Evolutionary conservation across 108 stramenopile species (phyloP).

Genomic region (Schizochytrium sp.): DNA sequence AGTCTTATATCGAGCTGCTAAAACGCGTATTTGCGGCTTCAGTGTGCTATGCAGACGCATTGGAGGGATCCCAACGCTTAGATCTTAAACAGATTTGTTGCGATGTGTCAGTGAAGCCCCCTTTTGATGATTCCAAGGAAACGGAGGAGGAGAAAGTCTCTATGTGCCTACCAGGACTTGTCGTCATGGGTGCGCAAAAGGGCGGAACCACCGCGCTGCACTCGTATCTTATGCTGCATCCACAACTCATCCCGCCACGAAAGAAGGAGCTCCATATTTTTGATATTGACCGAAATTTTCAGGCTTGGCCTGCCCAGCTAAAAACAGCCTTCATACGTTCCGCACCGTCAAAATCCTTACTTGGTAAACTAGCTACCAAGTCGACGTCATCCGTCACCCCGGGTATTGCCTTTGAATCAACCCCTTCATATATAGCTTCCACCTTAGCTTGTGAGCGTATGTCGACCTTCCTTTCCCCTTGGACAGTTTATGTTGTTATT

Average conservation of each 20-base stretch:
- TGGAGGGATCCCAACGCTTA: too few relatives aligned
- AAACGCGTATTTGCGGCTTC: too few relatives aligned
- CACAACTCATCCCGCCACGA: neutral
- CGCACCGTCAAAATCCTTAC: too few relatives aligned
- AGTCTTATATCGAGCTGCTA: too few relatives aligned
- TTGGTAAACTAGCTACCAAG: too few relatives aligned
- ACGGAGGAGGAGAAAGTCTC: neutral
- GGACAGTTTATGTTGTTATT: slow-evolving; percentile 44
- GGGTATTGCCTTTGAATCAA: neutral
- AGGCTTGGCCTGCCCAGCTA: neutral
- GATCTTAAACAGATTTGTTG: slow-evolving; percentile 38
- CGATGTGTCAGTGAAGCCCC: neutral
- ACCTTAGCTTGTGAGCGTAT: slow-evolving; percentile 42
- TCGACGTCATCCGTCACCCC: too few relatives aligned
- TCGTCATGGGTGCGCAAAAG: slow-evolving; percentile 56
- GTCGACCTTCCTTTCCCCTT: slow-evolving; percentile 9
- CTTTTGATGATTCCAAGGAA: too few relatives aligned
- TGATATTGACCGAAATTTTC: neutral
- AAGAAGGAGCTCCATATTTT: slow-evolving; percentile 53
- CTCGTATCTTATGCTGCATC: slow-evolving; percentile 53
- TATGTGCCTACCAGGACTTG: neutral
- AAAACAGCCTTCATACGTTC: neutral
- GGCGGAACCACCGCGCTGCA: slow-evolving; percentile 52
- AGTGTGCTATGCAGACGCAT: too few relatives aligned
- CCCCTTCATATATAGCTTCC: slow-evolving; percentile 43